Base-by-base conservation (phyloP, 108 stramenopile species). In the Schizochytrium sp. region DNA sequence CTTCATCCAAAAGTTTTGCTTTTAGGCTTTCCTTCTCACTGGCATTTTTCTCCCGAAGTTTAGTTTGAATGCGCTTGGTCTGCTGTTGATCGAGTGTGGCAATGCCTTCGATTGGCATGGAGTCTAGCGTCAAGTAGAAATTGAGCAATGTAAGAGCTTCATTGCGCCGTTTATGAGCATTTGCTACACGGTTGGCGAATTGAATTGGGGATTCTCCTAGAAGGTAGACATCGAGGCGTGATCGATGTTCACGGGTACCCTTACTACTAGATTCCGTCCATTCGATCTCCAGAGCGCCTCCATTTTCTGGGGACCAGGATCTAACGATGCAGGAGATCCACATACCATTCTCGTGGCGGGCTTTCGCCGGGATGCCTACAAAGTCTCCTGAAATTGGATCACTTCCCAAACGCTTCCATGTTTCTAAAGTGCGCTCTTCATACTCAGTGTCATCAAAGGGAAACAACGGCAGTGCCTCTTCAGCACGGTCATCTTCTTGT, bases 381-480 rank as follows among this genome's bases (percentile, higher is more conserved):
- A 57, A 73, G 13, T 41, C 17, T 5, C 89, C 89, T 55, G 45
- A 55, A 10, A 55, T 2, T 3, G 88, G 72, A 12, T 92, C 89
- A 38, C 38, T 89, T 59, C 88, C 94, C 46, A 93, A 56, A 50
- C 53, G 56, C 60, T 93, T 83, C 94, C 94, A 94, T 5, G 72
- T 90, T 12, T 91, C 93, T 0, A 89, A 89, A 42, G 90, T 61
- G 46, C 91, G 69, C 44, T 72, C 91, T 76, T 94, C 94, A 38
- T 87, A 94, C 17, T 90, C 87, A 12, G 89, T 57, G 89, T 92
- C 87, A 91, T 94, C 94, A 69, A 94, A 93, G 41, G 92, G 90
- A 50, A 87, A 72, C 46, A 94, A 88, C 3, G 93, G 93, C 8
- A 94, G 89, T 15, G 90, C 45, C 53, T 72, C 87, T 19, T 17